Percentiles rank a stretch among this genome's conserved stretches.
Evolutionary conservation across 2,329 filamentous ascomycete genomes (phyloP).

Genomic region (Pleomassaria siparia): DNA sequence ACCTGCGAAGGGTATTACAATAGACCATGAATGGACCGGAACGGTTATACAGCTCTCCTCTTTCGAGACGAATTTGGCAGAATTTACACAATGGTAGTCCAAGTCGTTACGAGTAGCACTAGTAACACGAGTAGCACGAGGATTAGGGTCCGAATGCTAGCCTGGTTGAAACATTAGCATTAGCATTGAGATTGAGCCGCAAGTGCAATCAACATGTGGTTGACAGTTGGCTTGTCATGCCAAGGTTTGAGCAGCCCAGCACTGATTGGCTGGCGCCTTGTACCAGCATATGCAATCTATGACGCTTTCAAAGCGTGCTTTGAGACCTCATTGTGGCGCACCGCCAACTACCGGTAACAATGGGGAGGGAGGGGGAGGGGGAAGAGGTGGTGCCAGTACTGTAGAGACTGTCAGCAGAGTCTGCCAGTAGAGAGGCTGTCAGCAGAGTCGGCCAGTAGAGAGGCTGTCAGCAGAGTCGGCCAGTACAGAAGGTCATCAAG

Average conservation of each 20-base stretch:
- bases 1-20: too few species aligned
- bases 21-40: too few species aligned
- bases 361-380: neutral
- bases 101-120: neutral
- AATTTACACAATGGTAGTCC: too few species aligned
- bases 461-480: too few species aligned
- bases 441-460: too few species aligned
- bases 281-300: constrained; percentile 21
- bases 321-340: neutral
- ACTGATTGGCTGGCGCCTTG: neutral
- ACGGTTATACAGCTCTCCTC: too few species aligned
- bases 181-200: neutral
- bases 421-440: too few species aligned
- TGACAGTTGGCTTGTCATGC: neutral
- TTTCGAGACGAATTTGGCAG: too few species aligned
- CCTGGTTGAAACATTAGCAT: neutral
- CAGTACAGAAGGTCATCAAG: too few species aligned
- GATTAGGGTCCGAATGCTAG: neutral
- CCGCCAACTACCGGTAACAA: neutral
- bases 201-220: constrained; percentile 9
- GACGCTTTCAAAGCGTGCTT: constrained; percentile 20
- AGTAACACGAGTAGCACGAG: too few species aligned
- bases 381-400: too few species aligned
- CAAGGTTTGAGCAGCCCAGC: neutral
- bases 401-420: too few species aligned